These are phyloP conservation scores for Amanita rubescens DNA, from an alignment of 768 basidiomycete genomes.

Conservation along the genomic window DNA sequence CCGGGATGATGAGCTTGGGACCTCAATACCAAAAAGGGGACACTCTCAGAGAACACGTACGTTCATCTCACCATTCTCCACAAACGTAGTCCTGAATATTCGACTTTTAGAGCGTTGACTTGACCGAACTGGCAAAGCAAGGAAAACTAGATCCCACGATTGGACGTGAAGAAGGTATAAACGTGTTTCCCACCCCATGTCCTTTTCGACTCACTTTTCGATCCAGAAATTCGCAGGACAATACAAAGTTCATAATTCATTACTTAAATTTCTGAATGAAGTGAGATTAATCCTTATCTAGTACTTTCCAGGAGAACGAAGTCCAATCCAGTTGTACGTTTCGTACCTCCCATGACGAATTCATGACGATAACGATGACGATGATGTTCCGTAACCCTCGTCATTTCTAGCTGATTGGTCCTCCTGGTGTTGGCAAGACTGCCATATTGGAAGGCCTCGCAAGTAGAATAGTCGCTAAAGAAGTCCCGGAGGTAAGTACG, in stretches of 20 bases:
- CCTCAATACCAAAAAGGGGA: slow-evolving; percentile 74
- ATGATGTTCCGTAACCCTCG: neutral
- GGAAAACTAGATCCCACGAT: slow-evolving; percentile 91
- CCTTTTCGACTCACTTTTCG: neutral
- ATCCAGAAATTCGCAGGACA: slow-evolving; percentile 74
- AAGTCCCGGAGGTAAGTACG: slow-evolving; percentile 78
- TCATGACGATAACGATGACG: no score
- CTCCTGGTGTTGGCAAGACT: slow-evolving; percentile 90
- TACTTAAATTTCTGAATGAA: neutral
- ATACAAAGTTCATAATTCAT: slow-evolving; percentile 64
- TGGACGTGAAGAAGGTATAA: slow-evolving; percentile 72
- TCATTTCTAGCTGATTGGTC: slow-evolving; percentile 57
- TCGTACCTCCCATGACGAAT: neutral
- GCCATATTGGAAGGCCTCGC: slow-evolving; percentile 89
- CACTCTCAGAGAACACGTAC: slow-evolving; percentile 70
- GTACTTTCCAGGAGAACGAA: slow-evolving; percentile 86
- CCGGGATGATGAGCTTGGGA: slow-evolving; percentile 52
- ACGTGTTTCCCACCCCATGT: neutral
- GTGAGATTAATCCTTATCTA: slow-evolving; percentile 17
- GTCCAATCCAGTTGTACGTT: slow-evolving; percentile 78
- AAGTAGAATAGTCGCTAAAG: slow-evolving; percentile 76
- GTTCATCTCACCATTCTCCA: slow-evolving; percentile 12
- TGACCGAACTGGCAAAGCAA: slow-evolving; percentile 75
- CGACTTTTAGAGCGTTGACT: slow-evolving; percentile 57
- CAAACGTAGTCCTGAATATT: neutral